These are phyloP conservation scores for Oemleria cerasiformis DNA, from an alignment of 306 rosid genomes.

Conservation along the genomic window DNA sequence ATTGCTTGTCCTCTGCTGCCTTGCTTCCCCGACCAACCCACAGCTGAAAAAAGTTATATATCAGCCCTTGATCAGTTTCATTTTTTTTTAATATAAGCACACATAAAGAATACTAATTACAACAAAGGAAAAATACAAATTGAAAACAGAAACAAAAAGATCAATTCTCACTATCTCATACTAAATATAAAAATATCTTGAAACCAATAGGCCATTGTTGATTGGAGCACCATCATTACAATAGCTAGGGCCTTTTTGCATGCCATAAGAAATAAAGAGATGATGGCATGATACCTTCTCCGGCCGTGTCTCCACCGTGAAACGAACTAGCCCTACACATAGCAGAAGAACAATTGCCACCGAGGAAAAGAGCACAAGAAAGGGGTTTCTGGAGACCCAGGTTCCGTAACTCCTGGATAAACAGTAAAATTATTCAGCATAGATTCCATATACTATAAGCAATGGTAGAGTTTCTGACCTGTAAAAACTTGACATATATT, in stretches of 20 bases:
- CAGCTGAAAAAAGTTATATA: slow-evolving; percentile 52
- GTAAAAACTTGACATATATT: slow-evolving; percentile 68
- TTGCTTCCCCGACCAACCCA: slow-evolving; percentile 95
- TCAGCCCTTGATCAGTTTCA: slow-evolving; percentile 13
- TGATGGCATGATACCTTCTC: slow-evolving; percentile 62
- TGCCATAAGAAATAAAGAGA: slow-evolving; percentile 26
- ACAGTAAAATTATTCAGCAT: slow-evolving; percentile 20
- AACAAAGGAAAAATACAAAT: slow-evolving; percentile 17
- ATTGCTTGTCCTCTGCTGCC: slow-evolving; percentile 90
- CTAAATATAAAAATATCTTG: not conserved
- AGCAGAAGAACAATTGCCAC: slow-evolving; percentile 71
- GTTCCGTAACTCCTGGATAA: slow-evolving; percentile 71
- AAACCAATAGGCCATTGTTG: no score
- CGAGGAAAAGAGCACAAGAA: slow-evolving; percentile 68
- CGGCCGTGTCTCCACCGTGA: slow-evolving; percentile 87
- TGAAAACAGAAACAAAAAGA: slow-evolving; percentile 14
- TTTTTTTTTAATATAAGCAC: not conserved
- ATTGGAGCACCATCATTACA: slow-evolving; percentile 2
- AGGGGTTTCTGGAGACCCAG: slow-evolving; percentile 83
- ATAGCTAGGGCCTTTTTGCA: slow-evolving; percentile 16
- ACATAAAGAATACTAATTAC: not conserved
- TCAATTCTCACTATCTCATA: not conserved
- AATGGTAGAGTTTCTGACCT: slow-evolving; percentile 52
- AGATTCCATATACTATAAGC: slow-evolving; percentile 11
- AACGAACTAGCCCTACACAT: slow-evolving; percentile 68